Conservation (phyloP, 805 yeast species). For the Starmerella stellata region DNA sequence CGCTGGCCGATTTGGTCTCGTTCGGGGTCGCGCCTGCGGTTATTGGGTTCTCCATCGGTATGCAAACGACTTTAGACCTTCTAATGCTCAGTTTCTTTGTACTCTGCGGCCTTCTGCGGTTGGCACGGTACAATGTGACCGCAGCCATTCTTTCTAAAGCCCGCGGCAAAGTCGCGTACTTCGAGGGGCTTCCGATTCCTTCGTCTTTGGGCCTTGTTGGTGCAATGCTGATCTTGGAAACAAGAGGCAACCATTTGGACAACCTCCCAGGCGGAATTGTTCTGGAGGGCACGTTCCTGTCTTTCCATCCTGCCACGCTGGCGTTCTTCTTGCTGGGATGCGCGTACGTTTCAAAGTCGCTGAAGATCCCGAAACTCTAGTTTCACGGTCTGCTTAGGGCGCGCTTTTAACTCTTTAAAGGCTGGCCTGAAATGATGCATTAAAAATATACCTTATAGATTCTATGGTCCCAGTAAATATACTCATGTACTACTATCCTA, state of each 20-base stretch:
- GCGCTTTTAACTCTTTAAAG: too few relatives aligned
- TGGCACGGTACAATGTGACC: constrained; percentile 90
- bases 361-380: constrained; percentile 76
- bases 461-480: too few relatives aligned
- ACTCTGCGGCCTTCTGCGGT: constrained; percentile 77
- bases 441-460: too few relatives aligned
- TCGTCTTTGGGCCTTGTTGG: constrained; percentile 60
- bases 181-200: constrained; percentile 95
- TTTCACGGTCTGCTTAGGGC: too few relatives aligned
- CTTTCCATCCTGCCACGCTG: constrained; percentile 53
- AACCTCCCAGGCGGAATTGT: constrained; percentile 50
- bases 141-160: constrained; percentile 91
- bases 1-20: constrained; percentile 83
- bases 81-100: constrained; percentile 66
- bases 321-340: constrained; percentile 67
- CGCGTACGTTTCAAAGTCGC: constrained; percentile 75
- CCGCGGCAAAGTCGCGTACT: constrained; percentile 54
- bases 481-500: too few relatives aligned
- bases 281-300: constrained; percentile 39
- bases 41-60: constrained; percentile 79
- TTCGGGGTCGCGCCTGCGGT: constrained; percentile 94
- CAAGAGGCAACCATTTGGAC: constrained; percentile 26
- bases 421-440: too few relatives aligned
- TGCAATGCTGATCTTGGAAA: constrained; percentile 51
- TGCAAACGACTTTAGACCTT: constrained; percentile 67